phyloP scores from a whole-genome alignment of 1,284 basidiomycete genomes.

The Microbotryum intermedium region DNA sequence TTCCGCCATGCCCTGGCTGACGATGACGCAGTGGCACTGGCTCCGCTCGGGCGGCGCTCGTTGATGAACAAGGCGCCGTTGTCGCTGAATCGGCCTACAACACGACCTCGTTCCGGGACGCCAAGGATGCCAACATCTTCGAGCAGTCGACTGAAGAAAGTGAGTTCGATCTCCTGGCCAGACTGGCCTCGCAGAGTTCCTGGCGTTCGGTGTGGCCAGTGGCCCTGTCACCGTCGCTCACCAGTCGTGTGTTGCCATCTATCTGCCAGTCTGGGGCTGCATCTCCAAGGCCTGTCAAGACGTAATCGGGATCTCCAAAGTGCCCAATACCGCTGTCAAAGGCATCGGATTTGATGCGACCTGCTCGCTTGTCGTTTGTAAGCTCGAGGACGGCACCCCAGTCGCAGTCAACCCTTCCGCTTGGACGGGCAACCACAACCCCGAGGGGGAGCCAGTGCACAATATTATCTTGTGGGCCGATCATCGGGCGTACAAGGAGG shows the following conservation, averaged over 20 bases:
- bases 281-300: slow-evolving; percentile 62
- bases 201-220: background rate
- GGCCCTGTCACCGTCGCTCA: background rate
- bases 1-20: background rate
- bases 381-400: slow-evolving; percentile 58
- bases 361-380: slow-evolving; percentile 83
- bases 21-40: slow-evolving; percentile 61
- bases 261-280: slow-evolving; percentile 59
- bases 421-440: slow-evolving; percentile 43
- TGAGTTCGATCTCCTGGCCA: slow-evolving; percentile 6
- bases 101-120: slow-evolving; percentile 76
- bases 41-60: slow-evolving; percentile 79
- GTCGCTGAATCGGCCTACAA: slow-evolving; percentile 67
- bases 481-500: slow-evolving; percentile 86
- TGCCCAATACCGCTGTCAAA: slow-evolving; percentile 60
- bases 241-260: background rate
- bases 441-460: slow-evolving; percentile 51
- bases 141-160: slow-evolving; percentile 62
- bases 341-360: slow-evolving; percentile 96
- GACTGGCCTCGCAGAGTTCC: background rate
- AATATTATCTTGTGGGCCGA: slow-evolving; percentile 83
- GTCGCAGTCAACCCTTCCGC: slow-evolving; percentile 69
- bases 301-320: slow-evolving; percentile 56
- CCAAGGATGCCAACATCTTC: slow-evolving; percentile 80
- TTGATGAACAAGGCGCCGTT: slow-evolving; percentile 65